Evolutionary conservation across 805 yeast species (phyloP), one percentile per base, ranked within the genome.

Genomic region (Teunomyces funiuensis): DNA sequence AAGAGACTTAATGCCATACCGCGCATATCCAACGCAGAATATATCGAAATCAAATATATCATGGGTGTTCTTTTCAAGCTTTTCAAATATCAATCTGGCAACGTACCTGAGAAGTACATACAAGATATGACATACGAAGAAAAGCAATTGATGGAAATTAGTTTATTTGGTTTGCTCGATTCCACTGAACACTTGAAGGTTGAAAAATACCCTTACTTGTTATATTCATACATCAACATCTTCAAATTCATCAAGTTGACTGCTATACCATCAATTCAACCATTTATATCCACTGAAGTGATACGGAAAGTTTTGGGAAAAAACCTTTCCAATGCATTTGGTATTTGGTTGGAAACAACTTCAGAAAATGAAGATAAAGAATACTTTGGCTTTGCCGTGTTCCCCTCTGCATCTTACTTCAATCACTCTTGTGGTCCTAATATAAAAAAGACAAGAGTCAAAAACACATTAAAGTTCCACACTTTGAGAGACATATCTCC

Each of bases 371-470:
- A 77, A 44, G 73, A 71, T 28, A 56, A 58, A 23, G 83, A 79
- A 43, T 80, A 74, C 48, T 66, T 80, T 38, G 88, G 88, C 0
- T 79, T 79, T 47, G 72, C 77, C 28, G 69, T 82, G 2, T 77
- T 69, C 43, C 85, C 87, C 0, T 71, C 74, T 20, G 86, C 83
- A 0, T 82, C 88, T 2, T 82, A 66, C 50, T 82, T 82, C 69
- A 82, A 82, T 52, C 88, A 82, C 55, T 77, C 84, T 3, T 82
- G 88, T 57, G 57, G 51, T 1, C 83, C 83, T n/a, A 80, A 79
- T 46, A 47, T 82, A 15, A 53, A 52, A 10, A 82, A 80, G 47
- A 54, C 45, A n/a, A 61, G 83, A 30, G 41, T 45, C 1, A 63
- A 63, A 0, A 60, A 70, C 14, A 50, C 50, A n/a, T 61, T 79